These are phyloP conservation scores for Ascochyta lentis DNA, from an alignment of 2,329 filamentous ascomycete genomes.

Conservation along the genomic window DNA sequence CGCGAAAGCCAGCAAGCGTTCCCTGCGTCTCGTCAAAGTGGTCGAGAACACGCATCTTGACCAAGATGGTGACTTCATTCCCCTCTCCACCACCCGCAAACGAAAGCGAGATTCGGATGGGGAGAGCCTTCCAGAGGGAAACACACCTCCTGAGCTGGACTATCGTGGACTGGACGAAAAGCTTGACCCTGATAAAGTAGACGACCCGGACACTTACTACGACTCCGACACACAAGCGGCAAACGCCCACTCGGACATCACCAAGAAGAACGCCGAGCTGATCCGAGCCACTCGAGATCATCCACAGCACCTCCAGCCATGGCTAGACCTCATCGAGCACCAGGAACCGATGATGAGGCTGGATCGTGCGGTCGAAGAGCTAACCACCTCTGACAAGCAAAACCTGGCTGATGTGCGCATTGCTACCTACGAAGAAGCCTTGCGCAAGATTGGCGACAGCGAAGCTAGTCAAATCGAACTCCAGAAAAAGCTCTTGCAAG, in stretches of 20 bases:
- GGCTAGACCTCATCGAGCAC: conserved; percentile 79
- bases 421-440: conserved; percentile 78
- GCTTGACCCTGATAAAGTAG: conserved; percentile 14
- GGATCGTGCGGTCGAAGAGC: conserved; percentile 52
- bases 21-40: conserved; percentile 34
- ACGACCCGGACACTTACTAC: conserved; percentile 49
- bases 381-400: conserved; percentile 66
- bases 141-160: conserved; percentile 27
- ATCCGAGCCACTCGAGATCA: conserved; percentile 68
- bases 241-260: conserved; percentile 41
- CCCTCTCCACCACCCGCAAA: conserved; percentile 29
- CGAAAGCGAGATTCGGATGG: conserved; percentile 27
- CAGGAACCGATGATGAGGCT: conserved; percentile 72
- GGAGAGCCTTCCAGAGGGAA: conserved; percentile 20
- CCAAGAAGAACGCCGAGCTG: conserved; percentile 66
- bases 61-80: conserved; percentile 39
- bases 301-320: conserved; percentile 72
- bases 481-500: conserved; percentile 72
- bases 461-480: conserved; percentile 63
- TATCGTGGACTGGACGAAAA: conserved; percentile 49
- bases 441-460: conserved; percentile 61
- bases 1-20: conserved; percentile 33
- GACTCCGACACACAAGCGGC: conserved; percentile 31
- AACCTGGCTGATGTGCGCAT: conserved; percentile 81
- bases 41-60: conserved; percentile 3